phyloP scores from a whole-genome alignment of 345 rosid species.

The Psidium friedrichsthalianum region DNA sequence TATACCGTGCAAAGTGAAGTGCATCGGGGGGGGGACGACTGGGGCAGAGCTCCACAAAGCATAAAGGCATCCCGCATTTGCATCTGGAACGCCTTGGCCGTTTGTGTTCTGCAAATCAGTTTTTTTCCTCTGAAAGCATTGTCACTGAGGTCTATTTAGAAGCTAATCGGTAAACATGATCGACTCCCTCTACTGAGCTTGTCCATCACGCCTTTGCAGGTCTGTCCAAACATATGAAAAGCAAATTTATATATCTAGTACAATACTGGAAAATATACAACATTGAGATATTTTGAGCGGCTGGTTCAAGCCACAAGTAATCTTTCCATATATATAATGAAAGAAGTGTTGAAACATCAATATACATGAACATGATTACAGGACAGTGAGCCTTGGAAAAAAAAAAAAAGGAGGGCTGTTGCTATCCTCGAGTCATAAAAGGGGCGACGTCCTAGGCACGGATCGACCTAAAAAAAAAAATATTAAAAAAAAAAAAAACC shows the following conservation, averaged over 20 bases:
- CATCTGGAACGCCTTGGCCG: conserved; percentile 36
- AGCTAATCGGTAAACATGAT: conserved; percentile 30
- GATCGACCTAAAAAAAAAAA: no score
- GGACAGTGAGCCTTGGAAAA: not conserved
- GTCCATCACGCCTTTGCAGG: conserved; percentile 16
- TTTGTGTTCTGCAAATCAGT: conserved; percentile 12
- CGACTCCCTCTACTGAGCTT: conserved; percentile 28
- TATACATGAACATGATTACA: not conserved
- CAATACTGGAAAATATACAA: not conserved
- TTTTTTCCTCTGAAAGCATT: conserved; percentile 16
- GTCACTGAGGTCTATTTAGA: conserved; percentile 41
- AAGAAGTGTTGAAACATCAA: not conserved
- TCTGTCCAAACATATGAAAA: conserved; percentile 18
- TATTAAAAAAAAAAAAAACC: no score
- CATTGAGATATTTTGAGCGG: not conserved
- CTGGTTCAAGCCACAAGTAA: not conserved
- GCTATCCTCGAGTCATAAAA: no score
- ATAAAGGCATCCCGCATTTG: conserved; percentile 96
- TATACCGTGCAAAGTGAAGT: conserved; percentile 29
- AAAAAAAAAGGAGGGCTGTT: no score
- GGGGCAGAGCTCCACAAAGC: conserved; percentile 66
- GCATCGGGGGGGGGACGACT: conserved; percentile 13
- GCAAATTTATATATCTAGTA: not conserved
- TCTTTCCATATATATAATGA: not conserved
- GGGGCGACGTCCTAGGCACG: no score